Percentiles rank a stretch among this genome's conserved stretches.
Conservation (phyloP, 805 yeast species). For the Danielia oregonensis region DNA sequence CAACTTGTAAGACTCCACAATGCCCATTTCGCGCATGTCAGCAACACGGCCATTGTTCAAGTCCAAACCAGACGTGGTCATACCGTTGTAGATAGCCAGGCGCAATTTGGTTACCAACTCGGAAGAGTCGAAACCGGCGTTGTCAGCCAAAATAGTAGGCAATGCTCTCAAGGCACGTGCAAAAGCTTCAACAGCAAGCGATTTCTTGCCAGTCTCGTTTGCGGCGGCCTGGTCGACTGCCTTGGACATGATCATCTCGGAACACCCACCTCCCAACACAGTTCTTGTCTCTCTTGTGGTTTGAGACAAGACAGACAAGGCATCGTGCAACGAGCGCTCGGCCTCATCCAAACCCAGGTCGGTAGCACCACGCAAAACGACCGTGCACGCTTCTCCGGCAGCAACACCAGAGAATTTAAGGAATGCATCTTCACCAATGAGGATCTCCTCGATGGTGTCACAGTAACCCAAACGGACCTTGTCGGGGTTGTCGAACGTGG, state of each 20-base stretch:
- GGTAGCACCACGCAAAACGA: constrained; percentile 70
- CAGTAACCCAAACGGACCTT: constrained; percentile 83
- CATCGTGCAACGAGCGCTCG: constrained; percentile 75
- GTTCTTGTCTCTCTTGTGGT: constrained; percentile 91
- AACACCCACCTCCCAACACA: constrained; percentile 91
- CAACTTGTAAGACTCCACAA: constrained; percentile 88
- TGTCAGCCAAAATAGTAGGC: constrained; percentile 94
- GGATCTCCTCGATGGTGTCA: constrained; percentile 83
- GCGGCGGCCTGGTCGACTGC: constrained; percentile 94
- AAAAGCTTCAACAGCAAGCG: constrained; percentile 91
- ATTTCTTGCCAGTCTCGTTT: constrained; percentile 87
- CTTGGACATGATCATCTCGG: constrained; percentile 88
- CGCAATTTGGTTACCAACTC: constrained; percentile 88
- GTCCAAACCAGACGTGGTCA: constrained; percentile 88
- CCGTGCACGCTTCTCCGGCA: constrained; percentile 94
- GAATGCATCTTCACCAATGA: constrained; percentile 90
- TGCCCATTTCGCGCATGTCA: constrained; percentile 91
- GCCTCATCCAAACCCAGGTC: constrained; percentile 47
- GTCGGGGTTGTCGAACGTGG: constrained; percentile 92
- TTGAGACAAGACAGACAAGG: constrained; percentile 90
- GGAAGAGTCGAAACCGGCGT: constrained; percentile 94
- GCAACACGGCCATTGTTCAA: constrained; percentile 79
- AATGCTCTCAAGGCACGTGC: constrained; percentile 91
- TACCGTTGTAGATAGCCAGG: constrained; percentile 87
- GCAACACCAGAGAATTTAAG: constrained; percentile 93